Evolutionary conservation across 805 yeast species (phyloP).

Genomic region (Lipomyces starkeyi): DNA sequence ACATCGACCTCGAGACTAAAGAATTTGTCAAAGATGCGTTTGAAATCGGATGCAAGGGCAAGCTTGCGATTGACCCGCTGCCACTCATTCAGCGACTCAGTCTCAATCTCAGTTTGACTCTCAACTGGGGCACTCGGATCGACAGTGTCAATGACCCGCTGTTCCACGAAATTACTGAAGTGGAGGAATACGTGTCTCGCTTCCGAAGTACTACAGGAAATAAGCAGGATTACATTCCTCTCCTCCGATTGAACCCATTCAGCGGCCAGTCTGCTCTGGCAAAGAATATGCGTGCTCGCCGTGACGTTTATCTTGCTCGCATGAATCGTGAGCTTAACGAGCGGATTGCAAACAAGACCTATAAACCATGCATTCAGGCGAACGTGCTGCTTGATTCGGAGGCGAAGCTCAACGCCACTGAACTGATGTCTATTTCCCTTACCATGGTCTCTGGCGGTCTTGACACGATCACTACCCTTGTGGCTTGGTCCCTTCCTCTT

Average conservation of each 20-base stretch:
- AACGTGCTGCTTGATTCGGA: slow-evolving; percentile 38
- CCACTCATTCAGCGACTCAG: slow-evolving; percentile 49
- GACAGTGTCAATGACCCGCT: slow-evolving; percentile 43
- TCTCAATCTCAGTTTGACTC: slow-evolving; percentile 49
- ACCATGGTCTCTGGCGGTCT: slow-evolving; percentile 80
- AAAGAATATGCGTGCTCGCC: slow-evolving; percentile 34
- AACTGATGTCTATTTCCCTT: slow-evolving; percentile 62
- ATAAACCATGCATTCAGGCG: slow-evolving; percentile 41
- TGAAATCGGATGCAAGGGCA: slow-evolving; percentile 34
- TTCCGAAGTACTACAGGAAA: slow-evolving; percentile 49
- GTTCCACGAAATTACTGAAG: slow-evolving; percentile 38
- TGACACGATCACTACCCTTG: slow-evolving; percentile 69
- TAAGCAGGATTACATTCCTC: slow-evolving; percentile 49
- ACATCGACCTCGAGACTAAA: slow-evolving; percentile 48
- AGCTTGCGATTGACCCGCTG: slow-evolving; percentile 41
- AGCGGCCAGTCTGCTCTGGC: slow-evolving; percentile 25
- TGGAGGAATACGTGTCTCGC: slow-evolving; percentile 39
- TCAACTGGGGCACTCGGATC: slow-evolving; percentile 51
- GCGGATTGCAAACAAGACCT: slow-evolving; percentile 28
- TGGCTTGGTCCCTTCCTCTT: slow-evolving; percentile 64
- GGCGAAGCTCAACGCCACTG: slow-evolving; percentile 43
- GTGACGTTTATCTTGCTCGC: slow-evolving; percentile 34
- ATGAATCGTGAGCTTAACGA: slow-evolving; percentile 32
- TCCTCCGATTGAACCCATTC: slow-evolving; percentile 38
- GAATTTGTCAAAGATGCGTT: slow-evolving; percentile 46